These are phyloP conservation scores for Metarhizium album DNA, from an alignment of 2,329 filamentous ascomycete species.

Conservation along the genomic window DNA sequence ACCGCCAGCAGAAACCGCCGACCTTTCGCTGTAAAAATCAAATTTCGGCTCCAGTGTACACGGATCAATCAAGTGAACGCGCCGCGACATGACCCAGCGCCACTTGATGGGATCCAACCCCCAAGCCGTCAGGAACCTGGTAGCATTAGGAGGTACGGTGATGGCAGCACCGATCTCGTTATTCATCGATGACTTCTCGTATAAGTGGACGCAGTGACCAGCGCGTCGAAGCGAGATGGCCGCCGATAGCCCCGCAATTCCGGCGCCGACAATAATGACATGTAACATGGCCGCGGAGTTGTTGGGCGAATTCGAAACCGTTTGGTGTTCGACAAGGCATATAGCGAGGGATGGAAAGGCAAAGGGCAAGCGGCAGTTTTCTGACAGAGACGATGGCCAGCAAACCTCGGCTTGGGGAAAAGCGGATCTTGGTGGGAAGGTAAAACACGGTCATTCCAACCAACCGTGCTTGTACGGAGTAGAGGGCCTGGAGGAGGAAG, in stretches of 20 bases:
- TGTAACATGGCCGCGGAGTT: constrained; percentile 10
- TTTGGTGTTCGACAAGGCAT: not conserved
- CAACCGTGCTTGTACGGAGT: no score
- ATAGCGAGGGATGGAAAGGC: no score
- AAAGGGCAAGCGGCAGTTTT: no score
- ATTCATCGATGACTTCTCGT: constrained; percentile 25
- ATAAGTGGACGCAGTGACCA: constrained; percentile 23
- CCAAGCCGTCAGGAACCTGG: constrained; percentile 23
- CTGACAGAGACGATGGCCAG: no score
- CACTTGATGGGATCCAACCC: constrained; percentile 21
- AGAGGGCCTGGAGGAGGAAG: no score
- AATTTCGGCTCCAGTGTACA: constrained; percentile 15
- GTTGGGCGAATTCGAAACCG: not conserved
- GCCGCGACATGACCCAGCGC: constrained; percentile 16
- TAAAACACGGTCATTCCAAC: no score
- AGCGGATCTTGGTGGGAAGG: no score
- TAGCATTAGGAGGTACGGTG: constrained; percentile 26
- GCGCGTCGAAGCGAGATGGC: constrained; percentile 23
- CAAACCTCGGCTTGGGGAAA: no score
- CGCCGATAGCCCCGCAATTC: constrained; percentile 25
- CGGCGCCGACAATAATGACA: constrained; percentile 24
- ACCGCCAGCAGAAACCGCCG: constrained; percentile 15
- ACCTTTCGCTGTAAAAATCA: constrained; percentile 6
- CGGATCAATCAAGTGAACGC: constrained; percentile 14
- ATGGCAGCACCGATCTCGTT: constrained; percentile 29